phyloP scores from a whole-genome alignment of 352 stramenopile genomes.

The Aphanomyces cochlioides region DNA sequence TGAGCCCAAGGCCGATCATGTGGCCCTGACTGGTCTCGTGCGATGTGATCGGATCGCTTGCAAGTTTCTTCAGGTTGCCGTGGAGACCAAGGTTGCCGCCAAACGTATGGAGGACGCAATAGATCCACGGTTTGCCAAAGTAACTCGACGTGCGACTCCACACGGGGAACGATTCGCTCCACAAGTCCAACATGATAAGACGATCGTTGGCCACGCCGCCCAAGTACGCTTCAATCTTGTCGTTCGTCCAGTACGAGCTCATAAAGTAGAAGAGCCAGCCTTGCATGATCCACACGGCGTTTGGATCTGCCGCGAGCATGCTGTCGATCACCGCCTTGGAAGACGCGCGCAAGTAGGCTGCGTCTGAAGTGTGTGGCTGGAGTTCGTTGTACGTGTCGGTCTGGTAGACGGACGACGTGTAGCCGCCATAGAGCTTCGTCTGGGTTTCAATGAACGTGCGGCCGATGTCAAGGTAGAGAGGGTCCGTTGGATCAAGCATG shows the following conservation, averaged over 20 bases:
- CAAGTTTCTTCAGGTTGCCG: slow-evolving; percentile 60
- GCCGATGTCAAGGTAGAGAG: slow-evolving; percentile 78
- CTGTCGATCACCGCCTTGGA: slow-evolving; percentile 73
- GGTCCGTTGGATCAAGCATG: slow-evolving; percentile 75
- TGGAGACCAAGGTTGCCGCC: slow-evolving; percentile 70
- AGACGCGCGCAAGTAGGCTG: slow-evolving; percentile 41
- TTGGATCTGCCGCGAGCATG: slow-evolving; percentile 60
- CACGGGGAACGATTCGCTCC: slow-evolving; percentile 52
- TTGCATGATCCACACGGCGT: slow-evolving; percentile 82
- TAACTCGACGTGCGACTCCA: slow-evolving; percentile 72
- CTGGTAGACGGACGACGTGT: slow-evolving; percentile 74
- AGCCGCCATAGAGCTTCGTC: slow-evolving; percentile 54
- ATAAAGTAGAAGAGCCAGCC: slow-evolving; percentile 66
- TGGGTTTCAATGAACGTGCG: slow-evolving; percentile 70
- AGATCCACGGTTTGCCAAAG: slow-evolving; percentile 81
- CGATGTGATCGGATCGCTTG: slow-evolving; percentile 46
- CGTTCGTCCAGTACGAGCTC: slow-evolving; percentile 67
- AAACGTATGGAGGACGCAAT: slow-evolving; percentile 83
- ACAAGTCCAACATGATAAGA: slow-evolving; percentile 77
- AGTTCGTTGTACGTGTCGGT: slow-evolving; percentile 84
- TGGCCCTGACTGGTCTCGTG: slow-evolving; percentile 47
- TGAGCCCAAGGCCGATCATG: slow-evolving; percentile 71
- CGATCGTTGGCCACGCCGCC: slow-evolving; percentile 51
- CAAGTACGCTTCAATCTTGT: slow-evolving; percentile 49
- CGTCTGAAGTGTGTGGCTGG: slow-evolving; percentile 63